phyloP scores from a whole-genome alignment of 2,329 filamentous ascomycete species.

The Epichloe amarillans region DNA sequence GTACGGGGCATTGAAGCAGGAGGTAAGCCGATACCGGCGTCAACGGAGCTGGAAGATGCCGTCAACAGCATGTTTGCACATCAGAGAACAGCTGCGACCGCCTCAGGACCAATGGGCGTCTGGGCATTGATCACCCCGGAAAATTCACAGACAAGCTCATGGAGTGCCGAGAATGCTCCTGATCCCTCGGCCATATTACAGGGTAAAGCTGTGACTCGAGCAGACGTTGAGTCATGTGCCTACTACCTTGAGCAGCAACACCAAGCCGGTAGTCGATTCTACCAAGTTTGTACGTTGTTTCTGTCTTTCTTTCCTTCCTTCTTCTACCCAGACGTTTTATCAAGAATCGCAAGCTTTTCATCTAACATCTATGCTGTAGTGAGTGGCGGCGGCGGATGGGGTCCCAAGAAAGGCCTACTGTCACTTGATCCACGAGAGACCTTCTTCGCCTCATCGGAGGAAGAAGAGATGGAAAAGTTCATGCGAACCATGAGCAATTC shows the following conservation, averaged over 20 bases:
- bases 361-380: constrained; percentile 27
- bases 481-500: constrained; percentile 32
- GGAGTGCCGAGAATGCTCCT: constrained; percentile 5
- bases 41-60: constrained; percentile 53
- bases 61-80: constrained; percentile 45
- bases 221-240: constrained; percentile 14
- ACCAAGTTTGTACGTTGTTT: constrained; percentile 21
- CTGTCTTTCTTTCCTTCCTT: background rate
- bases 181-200: constrained; percentile 4
- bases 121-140: constrained; percentile 59
- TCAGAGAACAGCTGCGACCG: constrained; percentile 11
- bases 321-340: background rate
- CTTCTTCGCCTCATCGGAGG: constrained; percentile 30
- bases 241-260: constrained; percentile 22
- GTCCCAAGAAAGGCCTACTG: constrained; percentile 62
- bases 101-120: constrained; percentile 42
- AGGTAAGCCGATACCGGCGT: constrained; percentile 43
- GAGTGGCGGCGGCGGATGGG: constrained; percentile 78
- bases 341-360: background rate
- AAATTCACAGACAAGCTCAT: constrained; percentile 1
- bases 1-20: constrained; percentile 46
- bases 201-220: constrained; percentile 3
- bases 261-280: constrained; percentile 30
- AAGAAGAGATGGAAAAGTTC: constrained; percentile 40
- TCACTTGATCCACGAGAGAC: constrained; percentile 60